Evolutionary conservation across 345 rosid species (phyloP).

Genomic region (Syzygium grande): DNA sequence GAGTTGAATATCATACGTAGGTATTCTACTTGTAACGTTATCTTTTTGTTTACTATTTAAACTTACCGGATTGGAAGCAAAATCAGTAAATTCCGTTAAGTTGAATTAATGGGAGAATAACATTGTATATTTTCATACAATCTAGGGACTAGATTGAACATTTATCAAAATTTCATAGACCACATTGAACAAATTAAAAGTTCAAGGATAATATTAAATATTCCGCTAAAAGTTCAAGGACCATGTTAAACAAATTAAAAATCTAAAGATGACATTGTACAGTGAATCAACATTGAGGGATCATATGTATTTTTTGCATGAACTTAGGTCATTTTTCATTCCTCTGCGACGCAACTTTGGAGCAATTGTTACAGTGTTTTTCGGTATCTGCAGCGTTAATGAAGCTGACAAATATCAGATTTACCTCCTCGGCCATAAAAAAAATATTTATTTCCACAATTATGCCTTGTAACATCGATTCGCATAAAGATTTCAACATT

Average conservation of each 20-base stretch:
- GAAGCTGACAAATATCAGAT: neutral
- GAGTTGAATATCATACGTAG: neutral
- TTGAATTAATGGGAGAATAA: neutral
- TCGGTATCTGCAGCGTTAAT: neutral
- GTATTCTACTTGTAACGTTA: accelerated
- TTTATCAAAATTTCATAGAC: neutral
- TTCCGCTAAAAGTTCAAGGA: neutral
- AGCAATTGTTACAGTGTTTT: neutral
- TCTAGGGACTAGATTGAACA: neutral
- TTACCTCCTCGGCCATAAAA: neutral
- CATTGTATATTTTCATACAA: neutral
- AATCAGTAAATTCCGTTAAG: neutral
- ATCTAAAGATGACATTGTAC: accelerated
- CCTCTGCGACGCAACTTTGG: neutral
- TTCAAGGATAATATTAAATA: neutral
- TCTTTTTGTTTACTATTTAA: neutral
- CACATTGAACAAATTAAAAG: neutral
- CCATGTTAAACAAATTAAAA: no score
- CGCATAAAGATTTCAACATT: neutral
- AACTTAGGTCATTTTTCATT: neutral
- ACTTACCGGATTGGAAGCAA: neutral
- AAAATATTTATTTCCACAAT: neutral
- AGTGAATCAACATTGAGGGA: no score
- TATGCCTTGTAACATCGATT: neutral
- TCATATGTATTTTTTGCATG: neutral